Evolutionary conservation across 345 rosid species (phyloP).

Genomic region (Corchorus capsularis): DNA sequence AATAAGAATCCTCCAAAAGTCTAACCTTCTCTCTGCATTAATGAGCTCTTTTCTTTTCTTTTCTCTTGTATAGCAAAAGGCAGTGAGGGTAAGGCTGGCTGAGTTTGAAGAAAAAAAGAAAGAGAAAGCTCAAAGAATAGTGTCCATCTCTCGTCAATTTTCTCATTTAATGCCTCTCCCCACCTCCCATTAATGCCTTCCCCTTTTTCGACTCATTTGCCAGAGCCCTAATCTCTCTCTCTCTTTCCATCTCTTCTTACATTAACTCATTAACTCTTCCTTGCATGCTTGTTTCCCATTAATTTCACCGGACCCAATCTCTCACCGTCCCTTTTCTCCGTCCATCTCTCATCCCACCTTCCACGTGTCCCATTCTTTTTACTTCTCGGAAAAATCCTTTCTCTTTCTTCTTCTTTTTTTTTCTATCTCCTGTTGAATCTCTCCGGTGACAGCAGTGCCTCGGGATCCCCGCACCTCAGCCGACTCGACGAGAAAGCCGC

Average conservation of each 20-base stretch:
- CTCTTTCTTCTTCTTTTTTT: background rate
- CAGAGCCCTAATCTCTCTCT: constrained; percentile 13
- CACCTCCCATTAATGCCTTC: constrained; percentile 26
- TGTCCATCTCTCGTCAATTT: constrained; percentile 50
- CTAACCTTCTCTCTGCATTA: background rate
- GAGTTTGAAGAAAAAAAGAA: background rate
- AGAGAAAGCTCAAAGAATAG: background rate
- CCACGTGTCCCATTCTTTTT: constrained; percentile 51
- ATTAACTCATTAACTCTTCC: constrained; percentile 36
- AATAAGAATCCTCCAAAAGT: background rate
- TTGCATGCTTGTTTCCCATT: constrained; percentile 14
- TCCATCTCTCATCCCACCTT: constrained; percentile 34
- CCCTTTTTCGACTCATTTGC: constrained; percentile 28
- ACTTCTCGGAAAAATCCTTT: background rate
- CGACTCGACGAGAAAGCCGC: constrained; percentile 79
- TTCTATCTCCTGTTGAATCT: constrained; percentile 59
- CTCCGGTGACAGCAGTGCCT: constrained; percentile 94
- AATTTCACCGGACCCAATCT: constrained; percentile 26
- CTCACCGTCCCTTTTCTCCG: constrained; percentile 32
- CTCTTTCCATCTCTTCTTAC: constrained; percentile 12
- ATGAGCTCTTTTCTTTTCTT: background rate
- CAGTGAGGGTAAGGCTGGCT: background rate
- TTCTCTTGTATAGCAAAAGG: background rate
- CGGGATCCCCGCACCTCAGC: constrained; percentile 95
- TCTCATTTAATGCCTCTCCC: constrained; percentile 61